These are phyloP conservation scores for Plenodomus lindquistii DNA, from an alignment of 2,329 filamentous ascomycete species.

Conservation along the genomic window DNA sequence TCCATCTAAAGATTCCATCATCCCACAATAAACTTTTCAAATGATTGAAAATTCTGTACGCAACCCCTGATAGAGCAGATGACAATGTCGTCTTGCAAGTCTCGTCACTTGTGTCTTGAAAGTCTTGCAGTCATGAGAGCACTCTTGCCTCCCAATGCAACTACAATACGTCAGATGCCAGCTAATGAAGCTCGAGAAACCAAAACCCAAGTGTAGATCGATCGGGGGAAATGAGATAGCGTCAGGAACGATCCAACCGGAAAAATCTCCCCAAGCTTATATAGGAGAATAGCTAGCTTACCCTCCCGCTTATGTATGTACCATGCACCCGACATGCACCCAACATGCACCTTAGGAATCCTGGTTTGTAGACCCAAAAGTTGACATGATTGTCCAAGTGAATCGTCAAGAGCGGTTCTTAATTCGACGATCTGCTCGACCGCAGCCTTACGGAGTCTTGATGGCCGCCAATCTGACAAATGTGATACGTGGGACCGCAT, in stretches of 20 bases:
- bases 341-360: too few relatives aligned
- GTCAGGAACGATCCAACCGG: neutral
- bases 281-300: neutral
- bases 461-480: neutral
- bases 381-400: too few relatives aligned
- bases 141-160: neutral
- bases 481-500: neutral
- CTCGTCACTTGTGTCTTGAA: neutral
- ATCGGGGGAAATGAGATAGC: neutral
- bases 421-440: neutral
- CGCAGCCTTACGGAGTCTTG: neutral
- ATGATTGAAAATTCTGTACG: neutral
- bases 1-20: conserved; percentile 9
- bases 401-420: neutral
- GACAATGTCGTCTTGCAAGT: too few relatives aligned
- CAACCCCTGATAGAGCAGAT: too few relatives aligned
- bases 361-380: too few relatives aligned
- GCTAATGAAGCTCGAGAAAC: neutral
- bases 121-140: neutral
- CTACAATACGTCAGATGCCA: neutral
- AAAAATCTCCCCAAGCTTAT: neutral
- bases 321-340: too few relatives aligned
- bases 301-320: neutral
- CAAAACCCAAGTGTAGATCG: neutral
- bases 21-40: neutral